phyloP scores from a whole-genome alignment of 352 stramenopile species.

The Phytophthora europaea region DNA sequence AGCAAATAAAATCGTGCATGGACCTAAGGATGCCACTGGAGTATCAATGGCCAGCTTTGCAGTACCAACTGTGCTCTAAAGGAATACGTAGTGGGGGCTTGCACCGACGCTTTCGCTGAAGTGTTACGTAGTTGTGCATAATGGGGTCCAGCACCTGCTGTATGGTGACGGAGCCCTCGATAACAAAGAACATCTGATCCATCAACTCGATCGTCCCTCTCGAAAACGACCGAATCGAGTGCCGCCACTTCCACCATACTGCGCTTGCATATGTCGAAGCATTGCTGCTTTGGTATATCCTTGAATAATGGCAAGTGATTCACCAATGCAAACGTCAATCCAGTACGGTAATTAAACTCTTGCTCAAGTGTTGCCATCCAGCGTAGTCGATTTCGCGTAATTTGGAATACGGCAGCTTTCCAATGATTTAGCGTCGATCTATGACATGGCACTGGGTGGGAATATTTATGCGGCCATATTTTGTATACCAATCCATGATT shows the following conservation, averaged over 20 bases:
- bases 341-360: constrained; percentile 41
- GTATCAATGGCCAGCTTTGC: constrained; percentile 46
- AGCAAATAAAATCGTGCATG: constrained; percentile 47
- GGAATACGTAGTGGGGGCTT: neutral
- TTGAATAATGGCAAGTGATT: constrained; percentile 42
- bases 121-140: constrained; percentile 50
- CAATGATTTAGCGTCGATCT: constrained; percentile 17
- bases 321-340: constrained; percentile 50
- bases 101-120: constrained; percentile 29
- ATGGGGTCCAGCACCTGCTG: constrained; percentile 41
- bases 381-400: constrained; percentile 48
- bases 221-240: constrained; percentile 45
- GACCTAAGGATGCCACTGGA: constrained; percentile 48
- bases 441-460: neutral
- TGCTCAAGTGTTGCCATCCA: constrained; percentile 44
- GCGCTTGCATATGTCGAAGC: constrained; percentile 43
- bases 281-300: constrained; percentile 24
- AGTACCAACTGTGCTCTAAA: constrained; percentile 11
- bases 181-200: constrained; percentile 50
- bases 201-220: constrained; percentile 33
- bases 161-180: constrained; percentile 46
- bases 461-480: neutral
- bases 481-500: neutral
- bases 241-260: constrained; percentile 42
- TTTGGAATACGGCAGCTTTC: constrained; percentile 42